Conservation (phyloP, 768 basidiomycete species). For the Plicaturopsis crispa region DNA sequence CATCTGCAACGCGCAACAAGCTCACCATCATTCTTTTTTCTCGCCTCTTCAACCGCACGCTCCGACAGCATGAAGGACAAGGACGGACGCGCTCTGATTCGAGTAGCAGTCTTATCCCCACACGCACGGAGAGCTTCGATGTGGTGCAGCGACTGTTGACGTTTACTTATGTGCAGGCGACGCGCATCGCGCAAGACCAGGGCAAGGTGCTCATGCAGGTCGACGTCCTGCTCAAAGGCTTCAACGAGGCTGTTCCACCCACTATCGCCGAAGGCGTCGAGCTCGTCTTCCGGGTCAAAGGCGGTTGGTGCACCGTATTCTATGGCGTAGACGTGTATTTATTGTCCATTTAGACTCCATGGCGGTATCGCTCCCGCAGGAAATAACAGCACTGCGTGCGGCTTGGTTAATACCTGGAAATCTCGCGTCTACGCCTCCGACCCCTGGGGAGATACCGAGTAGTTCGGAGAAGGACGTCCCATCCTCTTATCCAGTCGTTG, state of each 20-base stretch:
- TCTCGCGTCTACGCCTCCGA: no score
- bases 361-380: neutral
- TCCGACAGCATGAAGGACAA: no score
- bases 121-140: conserved; percentile 50
- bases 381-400: no score
- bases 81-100: conserved; percentile 1
- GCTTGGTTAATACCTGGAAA: no score
- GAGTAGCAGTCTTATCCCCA: conserved; percentile 5
- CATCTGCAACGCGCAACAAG: conserved; percentile 31
- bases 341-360: neutral
- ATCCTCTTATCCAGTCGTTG: conserved; percentile 56
- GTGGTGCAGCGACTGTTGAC: conserved; percentile 72
- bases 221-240: conserved; percentile 66
- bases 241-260: conserved; percentile 33
- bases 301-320: conserved; percentile 29
- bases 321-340: no score
- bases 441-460: no score
- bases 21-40: conserved; percentile 65
- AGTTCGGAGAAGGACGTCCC: no score
- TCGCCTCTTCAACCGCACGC: conserved; percentile 53
- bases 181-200: conserved; percentile 58
- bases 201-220: conserved; percentile 70
- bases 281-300: conserved; percentile 34
- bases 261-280: conserved; percentile 29
- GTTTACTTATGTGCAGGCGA: conserved; percentile 81